phyloP scores from a whole-genome alignment of 805 yeast species.

The Barnettozyma pratensis region DNA sequence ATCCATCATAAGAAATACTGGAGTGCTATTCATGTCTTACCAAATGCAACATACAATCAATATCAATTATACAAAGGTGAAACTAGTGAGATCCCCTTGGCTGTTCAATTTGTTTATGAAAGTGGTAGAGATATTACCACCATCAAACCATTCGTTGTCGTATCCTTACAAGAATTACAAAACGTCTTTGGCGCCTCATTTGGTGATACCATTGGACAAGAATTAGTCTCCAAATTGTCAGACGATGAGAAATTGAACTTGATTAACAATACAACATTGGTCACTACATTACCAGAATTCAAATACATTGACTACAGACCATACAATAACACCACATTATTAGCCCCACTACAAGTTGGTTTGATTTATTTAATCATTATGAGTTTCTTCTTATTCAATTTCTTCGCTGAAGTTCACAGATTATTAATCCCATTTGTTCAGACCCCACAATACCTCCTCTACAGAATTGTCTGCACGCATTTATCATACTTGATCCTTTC shows the following conservation, averaged over 20 bases:
- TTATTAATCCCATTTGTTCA: slow-evolving; percentile 42
- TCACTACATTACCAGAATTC: slow-evolving; percentile 34
- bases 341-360: slow-evolving; percentile 74
- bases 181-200: slow-evolving; percentile 18
- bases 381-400: slow-evolving; percentile 64
- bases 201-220: slow-evolving; percentile 18
- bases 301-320: slow-evolving; percentile 44
- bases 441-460: slow-evolving; percentile 41
- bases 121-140: slow-evolving; percentile 58
- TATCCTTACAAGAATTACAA: slow-evolving; percentile 37
- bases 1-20: slow-evolving; percentile 57
- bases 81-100: slow-evolving; percentile 13
- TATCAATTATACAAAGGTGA: slow-evolving; percentile 25
- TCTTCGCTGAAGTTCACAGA: slow-evolving; percentile 51
- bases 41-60: slow-evolving; percentile 38
- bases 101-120: slow-evolving; percentile 49
- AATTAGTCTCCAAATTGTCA: slow-evolving; percentile 28
- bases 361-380: slow-evolving; percentile 65
- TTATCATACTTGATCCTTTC: slow-evolving; percentile 53
- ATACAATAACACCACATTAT: slow-evolving; percentile 39
- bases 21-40: slow-evolving; percentile 52
- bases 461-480: slow-evolving; percentile 46
- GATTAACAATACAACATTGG: slow-evolving; percentile 16
- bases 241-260: slow-evolving; percentile 23
- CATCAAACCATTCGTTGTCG: slow-evolving; percentile 40